Evolutionary conservation across 2,329 filamentous ascomycete genomes (phyloP), one percentile per base, ranked within the genome.

Genomic region (Aureobasidium sp.): DNA sequence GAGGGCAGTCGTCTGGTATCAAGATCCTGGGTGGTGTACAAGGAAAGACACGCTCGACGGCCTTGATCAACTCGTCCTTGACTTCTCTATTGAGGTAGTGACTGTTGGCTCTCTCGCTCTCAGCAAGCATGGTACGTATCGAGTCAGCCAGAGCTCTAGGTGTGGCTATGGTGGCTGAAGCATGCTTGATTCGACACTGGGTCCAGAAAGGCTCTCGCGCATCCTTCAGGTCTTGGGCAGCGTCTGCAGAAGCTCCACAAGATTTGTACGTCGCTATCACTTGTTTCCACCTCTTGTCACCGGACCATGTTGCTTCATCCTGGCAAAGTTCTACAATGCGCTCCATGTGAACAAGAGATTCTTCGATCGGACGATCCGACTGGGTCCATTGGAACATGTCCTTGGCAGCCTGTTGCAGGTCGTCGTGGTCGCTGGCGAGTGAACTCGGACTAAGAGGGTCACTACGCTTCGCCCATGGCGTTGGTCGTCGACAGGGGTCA

Each of bases 191-290:
- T 8, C 43, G 37, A 26, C 34, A 24, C 13, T 46, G 57, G 1
- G 57, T 51, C 57, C 57, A 60, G 26, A 51, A 41, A 13, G 57
- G 57, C 46, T 60, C 57, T 10, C 44, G 57, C 17, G 32, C 20
- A 8, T 50, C 26, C 5, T 24, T 3, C 7, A 60, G 46, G 17
- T 50, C 46, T 2, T 60, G 27, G 6, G 51, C 57, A 32, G 20
- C 57, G 5, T 60, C 44, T n/a, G 32, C 2, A 8, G 34, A 29
- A n/a, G 57, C 57, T 34, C 57, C 46, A 7, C 37, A 34, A 8
- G 57, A 27, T 15, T 27, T 9, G 37, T 50, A 60, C 5, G 34
- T 12, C 29, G 34, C 46, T 9, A 60, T 15, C 7, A 51, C 34
- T n/a, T 41, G 27, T n/a, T 34, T 50, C 57, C 44, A 50, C 15